A percentile compares a stretch with the other conserved stretches of the same genome.
These are phyloP conservation scores for Hemileia vastatrix DNA, from an alignment of 1,284 basidiomycete genomes.

Conservation along the genomic window DNA sequence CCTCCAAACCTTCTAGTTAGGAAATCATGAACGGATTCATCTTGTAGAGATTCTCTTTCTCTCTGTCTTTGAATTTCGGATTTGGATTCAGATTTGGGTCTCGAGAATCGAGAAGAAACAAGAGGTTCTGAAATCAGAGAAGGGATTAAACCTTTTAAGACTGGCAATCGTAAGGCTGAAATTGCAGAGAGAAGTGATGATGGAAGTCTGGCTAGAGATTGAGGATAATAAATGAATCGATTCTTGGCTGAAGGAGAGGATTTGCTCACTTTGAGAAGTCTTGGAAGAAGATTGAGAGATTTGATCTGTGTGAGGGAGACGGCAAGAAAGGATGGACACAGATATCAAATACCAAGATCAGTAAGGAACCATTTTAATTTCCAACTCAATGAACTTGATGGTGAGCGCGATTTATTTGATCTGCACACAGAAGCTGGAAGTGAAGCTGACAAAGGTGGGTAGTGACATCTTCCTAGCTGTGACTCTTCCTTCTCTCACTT, in stretches of 20 bases:
- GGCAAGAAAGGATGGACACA: no score
- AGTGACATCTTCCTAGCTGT: no score
- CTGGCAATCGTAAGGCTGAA: constrained; percentile 27
- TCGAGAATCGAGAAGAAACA: constrained; percentile 53
- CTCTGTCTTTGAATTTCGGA: constrained; percentile 39
- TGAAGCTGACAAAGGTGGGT: no score
- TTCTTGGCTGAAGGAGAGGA: constrained; percentile 61
- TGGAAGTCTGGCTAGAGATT: constrained; percentile 50
- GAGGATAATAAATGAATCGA: constrained; percentile 61
- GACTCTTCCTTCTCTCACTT: no score
- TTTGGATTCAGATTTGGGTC: constrained; percentile 40
- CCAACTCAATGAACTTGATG: no score
- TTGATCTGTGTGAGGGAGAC: constrained; percentile 54
- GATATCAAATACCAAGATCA: no score
- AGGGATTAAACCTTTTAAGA: constrained; percentile 31
- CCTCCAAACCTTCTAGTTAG: constrained; percentile 65
- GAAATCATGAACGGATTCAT: constrained; percentile 76
- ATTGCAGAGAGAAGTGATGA: constrained; percentile 48
- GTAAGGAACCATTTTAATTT: no score
- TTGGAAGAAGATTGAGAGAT: constrained; percentile 55
- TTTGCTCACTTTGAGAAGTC: constrained; percentile 57
- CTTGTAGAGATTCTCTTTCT: constrained; percentile 46
- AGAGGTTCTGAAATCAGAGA: constrained; percentile 51
- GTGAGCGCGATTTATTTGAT: no score
- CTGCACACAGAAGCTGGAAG: no score